Conservation (phyloP, 164 flowering plant species). For the Protea cynaroides region DNA sequence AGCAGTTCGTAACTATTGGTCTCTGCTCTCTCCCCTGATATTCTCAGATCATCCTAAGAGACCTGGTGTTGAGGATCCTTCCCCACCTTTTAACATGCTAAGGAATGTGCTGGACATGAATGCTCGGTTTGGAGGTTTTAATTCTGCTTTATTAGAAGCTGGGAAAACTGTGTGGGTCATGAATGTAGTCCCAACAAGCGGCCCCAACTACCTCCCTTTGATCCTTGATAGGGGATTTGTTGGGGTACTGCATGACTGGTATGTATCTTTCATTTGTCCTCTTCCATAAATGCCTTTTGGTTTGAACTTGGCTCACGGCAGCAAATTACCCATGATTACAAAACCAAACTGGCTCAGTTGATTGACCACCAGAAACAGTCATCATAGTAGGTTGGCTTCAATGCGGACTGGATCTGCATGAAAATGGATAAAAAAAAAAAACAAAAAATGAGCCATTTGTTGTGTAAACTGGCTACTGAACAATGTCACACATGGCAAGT, state of each 20-base stretch:
- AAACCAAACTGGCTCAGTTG: too few species aligned
- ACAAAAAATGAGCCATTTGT: too few species aligned
- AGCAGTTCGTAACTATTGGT: constrained; percentile 77
- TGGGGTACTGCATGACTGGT: constrained; percentile 97
- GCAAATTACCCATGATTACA: too few species aligned
- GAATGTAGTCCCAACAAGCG: constrained; percentile 88
- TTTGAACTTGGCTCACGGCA: neutral
- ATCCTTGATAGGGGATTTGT: constrained; percentile 86
- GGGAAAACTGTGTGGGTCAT: constrained; percentile 93
- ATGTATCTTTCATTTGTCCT: constrained; percentile 11
- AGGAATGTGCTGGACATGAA: constrained; percentile 98
- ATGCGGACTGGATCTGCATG: too few species aligned
- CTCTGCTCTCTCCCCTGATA: constrained; percentile 87
- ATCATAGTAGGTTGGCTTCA: too few species aligned
- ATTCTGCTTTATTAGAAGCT: constrained; percentile 73
- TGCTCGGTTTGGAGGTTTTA: constrained; percentile 88
- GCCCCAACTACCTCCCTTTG: constrained; percentile 71
- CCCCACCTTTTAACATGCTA: constrained; percentile 94
- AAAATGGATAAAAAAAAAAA: too few species aligned
- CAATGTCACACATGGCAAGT: too few species aligned
- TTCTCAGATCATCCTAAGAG: constrained; percentile 99
- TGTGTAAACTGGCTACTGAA: too few species aligned
- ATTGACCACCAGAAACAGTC: too few species aligned
- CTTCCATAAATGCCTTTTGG: neutral
- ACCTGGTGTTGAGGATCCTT: constrained; percentile 98